Base-by-base conservation (phyloP, 78 protist genomes). In the Cavenderia fasciculata region DNA sequence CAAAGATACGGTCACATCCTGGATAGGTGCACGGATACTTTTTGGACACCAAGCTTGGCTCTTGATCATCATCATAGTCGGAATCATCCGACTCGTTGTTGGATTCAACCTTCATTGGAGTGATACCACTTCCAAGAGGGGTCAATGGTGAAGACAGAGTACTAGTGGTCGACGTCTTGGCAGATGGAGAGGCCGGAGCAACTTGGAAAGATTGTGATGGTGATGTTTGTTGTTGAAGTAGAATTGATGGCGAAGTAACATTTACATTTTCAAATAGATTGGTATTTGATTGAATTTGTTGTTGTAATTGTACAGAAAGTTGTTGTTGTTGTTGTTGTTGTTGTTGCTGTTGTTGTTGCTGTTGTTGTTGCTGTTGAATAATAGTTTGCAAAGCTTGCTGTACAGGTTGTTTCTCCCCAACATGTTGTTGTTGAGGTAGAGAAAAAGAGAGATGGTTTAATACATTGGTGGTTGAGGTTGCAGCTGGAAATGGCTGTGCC, bases 1-100 rank as follows among this genome's bases (percentile, higher is more conserved):
- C 23, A 36, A 87, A 87, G 25, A 74, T 33, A 57, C 47, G 34
- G 25, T 34, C 31, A 59, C 93, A 87, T 2, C 56, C 85, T 56
- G 18, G 71, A 36, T 23, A 65, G 21, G 51, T 68, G 38, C 93
- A 87, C 43, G 25, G 43, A 41, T 46, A 47, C 33, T 57, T 61
- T 62, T 76, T 68, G 23, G 43, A 33, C 18, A 68, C 16, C 25
- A 68, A 68, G n/a, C 21, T 41, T 31, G 33, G 33, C 4, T 14
- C 33, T 23, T 31, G 31, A 3, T 68, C 74, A 43, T 25, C 43
- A 43, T 44, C 43, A 25, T 43, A 29, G 21, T 11, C 43, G 43
- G 12, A 54, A 19, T 54, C 12, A 18, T 12, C 14, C 12, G 5
- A 54, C 31, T 8, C 12, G 14, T 4, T 54, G 61, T 54, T n/a